Conservation (phyloP, 805 yeast species). For the Nakazawaea siamensis region DNA sequence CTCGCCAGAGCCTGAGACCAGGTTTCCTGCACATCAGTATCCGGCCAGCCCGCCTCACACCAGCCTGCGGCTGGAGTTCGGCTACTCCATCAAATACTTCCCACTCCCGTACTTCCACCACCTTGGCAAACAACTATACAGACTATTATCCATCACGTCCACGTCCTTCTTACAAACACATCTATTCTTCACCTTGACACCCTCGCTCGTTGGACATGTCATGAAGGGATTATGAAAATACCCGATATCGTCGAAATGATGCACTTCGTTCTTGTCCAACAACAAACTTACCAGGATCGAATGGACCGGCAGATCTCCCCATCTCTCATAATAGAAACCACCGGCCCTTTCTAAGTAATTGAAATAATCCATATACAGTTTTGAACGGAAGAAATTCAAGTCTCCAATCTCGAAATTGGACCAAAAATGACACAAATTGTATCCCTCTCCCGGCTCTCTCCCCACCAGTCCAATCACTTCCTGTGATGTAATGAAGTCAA, state of each 20-base stretch:
- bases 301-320: conserved; percentile 97
- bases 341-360: conserved; percentile 57
- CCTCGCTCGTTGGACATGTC: conserved; percentile 49
- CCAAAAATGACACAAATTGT: conserved; percentile 84
- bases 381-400: conserved; percentile 60
- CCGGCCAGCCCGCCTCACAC: no score
- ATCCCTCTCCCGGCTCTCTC: conserved; percentile 39
- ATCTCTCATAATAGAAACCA: conserved; percentile 79
- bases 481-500: conserved; percentile 49
- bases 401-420: conserved; percentile 76
- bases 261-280: conserved; percentile 51
- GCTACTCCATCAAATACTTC: conserved; percentile 36
- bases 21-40: no score
- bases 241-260: conserved; percentile 78
- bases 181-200: conserved; percentile 41
- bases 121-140: conserved; percentile 56
- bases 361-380: conserved; percentile 54
- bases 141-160: conserved; percentile 28
- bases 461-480: conserved; percentile 37
- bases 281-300: conserved; percentile 58
- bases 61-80: background rate
- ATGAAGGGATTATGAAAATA: conserved; percentile 66
- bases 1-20: no score
- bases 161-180: conserved; percentile 49
- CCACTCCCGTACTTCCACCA: conserved; percentile 76